A percentile compares a stretch with the other conserved stretches of the same genome.
Conservation (phyloP, 2,329 filamentous ascomycete species). For the Diaporthe citriasiana region DNA sequence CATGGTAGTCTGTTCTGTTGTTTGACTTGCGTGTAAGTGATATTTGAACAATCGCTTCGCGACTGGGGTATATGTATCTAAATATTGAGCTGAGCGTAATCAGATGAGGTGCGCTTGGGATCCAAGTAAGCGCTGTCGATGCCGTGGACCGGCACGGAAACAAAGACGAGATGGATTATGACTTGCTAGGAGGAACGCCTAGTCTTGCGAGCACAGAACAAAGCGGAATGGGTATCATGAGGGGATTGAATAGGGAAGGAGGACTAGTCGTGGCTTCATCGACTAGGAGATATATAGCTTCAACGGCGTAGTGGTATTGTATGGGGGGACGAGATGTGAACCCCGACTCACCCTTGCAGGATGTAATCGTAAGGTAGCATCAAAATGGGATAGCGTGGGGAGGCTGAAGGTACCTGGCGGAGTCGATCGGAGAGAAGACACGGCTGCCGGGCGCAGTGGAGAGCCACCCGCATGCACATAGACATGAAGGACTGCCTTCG, state of each 20-base stretch:
- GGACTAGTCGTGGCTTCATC: conserved; percentile 31
- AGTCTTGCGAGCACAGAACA: not conserved
- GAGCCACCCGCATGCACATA: conserved; percentile 8
- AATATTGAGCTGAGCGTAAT: not conserved
- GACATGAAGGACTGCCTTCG: not conserved
- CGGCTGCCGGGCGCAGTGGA: conserved; percentile 22
- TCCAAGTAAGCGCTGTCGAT: conserved; percentile 1
- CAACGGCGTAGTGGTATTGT: conserved; percentile 13
- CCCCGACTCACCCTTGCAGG: conserved; percentile 22
- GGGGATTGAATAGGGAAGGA: not conserved
- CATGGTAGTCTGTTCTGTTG: not conserved
- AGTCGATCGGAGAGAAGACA: conserved; percentile 10
- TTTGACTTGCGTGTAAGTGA: not conserved
- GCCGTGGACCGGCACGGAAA: conserved; percentile 14
- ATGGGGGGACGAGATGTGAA: conserved; percentile 6
- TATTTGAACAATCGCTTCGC: not conserved
- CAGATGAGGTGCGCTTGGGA: not conserved
- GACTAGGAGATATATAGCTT: conserved; percentile 28
- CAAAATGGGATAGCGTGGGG: conserved; percentile 20
- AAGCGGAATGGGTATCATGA: conserved; percentile 32
- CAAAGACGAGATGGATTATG: conserved; percentile 1
- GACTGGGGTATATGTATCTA: not conserved
- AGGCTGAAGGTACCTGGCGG: conserved; percentile 34
- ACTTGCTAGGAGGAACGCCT: not conserved
- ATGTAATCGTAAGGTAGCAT: conserved; percentile 31